Evolutionary conservation across 2,329 filamentous ascomycete species (phyloP).

Genomic region (Calonectria henricotiae): DNA sequence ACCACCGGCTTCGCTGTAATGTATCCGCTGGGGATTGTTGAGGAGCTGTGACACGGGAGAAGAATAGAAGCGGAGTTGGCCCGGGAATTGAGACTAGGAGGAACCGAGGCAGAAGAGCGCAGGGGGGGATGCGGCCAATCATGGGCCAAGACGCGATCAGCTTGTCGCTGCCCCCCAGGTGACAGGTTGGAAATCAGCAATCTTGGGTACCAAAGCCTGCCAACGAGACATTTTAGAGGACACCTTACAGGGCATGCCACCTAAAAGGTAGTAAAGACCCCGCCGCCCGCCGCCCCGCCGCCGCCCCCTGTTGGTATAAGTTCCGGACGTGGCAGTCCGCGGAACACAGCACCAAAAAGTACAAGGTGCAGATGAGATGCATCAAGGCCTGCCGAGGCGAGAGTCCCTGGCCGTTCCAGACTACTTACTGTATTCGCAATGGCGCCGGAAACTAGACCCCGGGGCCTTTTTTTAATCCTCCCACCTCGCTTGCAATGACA

Average conservation of each 20-base stretch:
- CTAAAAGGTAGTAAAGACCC: neutral
- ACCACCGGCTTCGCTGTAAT: constrained; percentile 27
- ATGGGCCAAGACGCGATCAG: constrained; percentile 42
- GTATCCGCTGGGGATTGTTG: constrained; percentile 28
- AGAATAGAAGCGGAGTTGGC: constrained; percentile 3
- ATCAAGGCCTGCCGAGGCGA: constrained; percentile 18
- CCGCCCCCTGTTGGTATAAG: constrained; percentile 19
- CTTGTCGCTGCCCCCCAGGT: constrained; percentile 31
- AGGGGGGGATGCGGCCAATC: constrained; percentile 36
- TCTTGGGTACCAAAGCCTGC: neutral
- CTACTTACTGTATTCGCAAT: constrained; percentile 10
- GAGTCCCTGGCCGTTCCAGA: constrained; percentile 4
- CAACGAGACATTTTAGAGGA: neutral
- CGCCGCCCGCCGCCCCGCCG: too few species aligned
- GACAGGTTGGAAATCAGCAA: constrained; percentile 25
- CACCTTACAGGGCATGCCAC: constrained; percentile 11
- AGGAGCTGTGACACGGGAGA: constrained; percentile 23
- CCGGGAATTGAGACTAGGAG: constrained; percentile 23
- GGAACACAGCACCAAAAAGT: constrained; percentile 13
- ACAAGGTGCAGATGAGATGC: constrained; percentile 30
- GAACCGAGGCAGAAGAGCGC: constrained; percentile 28
- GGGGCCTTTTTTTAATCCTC: neutral
- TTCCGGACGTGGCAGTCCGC: constrained; percentile 7
- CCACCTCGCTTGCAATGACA: constrained; percentile 28
- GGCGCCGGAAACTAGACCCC: constrained; percentile 8